These are phyloP conservation scores for Ceratocystis huliohia DNA, from an alignment of 2,329 filamentous ascomycete species.

Conservation along the genomic window DNA sequence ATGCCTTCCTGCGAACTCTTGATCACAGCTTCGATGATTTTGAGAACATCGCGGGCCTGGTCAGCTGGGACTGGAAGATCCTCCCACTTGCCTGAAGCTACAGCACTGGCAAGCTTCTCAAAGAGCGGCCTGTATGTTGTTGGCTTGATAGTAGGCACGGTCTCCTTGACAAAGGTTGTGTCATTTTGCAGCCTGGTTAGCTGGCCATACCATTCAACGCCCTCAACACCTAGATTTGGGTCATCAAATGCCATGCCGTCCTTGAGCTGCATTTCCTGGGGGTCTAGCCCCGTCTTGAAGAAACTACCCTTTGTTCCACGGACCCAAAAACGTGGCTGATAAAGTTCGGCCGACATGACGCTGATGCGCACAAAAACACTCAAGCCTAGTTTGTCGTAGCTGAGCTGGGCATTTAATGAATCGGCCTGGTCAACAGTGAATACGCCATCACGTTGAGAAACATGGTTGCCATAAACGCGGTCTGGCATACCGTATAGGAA, in stretches of 20 bases:
- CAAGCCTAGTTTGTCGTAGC: conserved; percentile 46
- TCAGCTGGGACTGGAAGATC: conserved; percentile 40
- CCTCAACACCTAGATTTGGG: conserved; percentile 51
- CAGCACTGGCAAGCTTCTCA: conserved; percentile 36
- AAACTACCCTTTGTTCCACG: conserved; percentile 62
- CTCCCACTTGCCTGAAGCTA: conserved; percentile 37
- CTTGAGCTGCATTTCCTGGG: conserved; percentile 63
- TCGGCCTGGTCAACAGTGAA: conserved; percentile 39
- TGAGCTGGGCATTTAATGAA: conserved; percentile 50
- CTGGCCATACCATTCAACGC: conserved; percentile 42
- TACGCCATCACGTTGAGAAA: conserved; percentile 46
- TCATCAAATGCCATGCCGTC: conserved; percentile 49
- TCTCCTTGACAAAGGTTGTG: conserved; percentile 38
- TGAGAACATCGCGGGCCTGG: conserved; percentile 42
- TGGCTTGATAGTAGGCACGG: conserved; percentile 47
- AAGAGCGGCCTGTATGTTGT: conserved; percentile 60
- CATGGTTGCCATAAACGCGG: conserved; percentile 53
- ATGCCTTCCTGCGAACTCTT: conserved; percentile 39
- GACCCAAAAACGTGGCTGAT: conserved; percentile 66
- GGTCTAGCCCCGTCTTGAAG: conserved; percentile 57
- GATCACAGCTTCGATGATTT: conserved; percentile 39
- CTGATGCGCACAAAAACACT: conserved; percentile 58
- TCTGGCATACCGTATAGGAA: conserved; percentile 56
- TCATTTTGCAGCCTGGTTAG: conserved; percentile 44
- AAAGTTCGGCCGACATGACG: conserved; percentile 53